These are phyloP conservation scores for Coemansia pectinata DNA, from an alignment of 192 early-diverging fungal genomes.

Conservation along the genomic window DNA sequence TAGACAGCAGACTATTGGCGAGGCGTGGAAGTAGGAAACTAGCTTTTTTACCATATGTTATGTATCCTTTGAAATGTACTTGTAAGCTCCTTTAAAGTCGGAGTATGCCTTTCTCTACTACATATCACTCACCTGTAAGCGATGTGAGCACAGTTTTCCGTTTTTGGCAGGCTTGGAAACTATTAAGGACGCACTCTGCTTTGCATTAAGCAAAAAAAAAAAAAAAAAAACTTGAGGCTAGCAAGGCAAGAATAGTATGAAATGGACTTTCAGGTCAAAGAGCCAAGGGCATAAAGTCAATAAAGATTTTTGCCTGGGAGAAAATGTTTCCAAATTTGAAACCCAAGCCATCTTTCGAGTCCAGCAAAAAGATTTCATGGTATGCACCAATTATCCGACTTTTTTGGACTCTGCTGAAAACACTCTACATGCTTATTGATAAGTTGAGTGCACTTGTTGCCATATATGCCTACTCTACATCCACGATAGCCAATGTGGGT, in stretches of 20 bases:
- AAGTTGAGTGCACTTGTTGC: neutral
- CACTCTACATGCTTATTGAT: neutral
- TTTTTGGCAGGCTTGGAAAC: neutral
- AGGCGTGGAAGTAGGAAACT: conserved; percentile 35
- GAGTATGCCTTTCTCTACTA: too few species aligned
- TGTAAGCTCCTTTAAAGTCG: too few species aligned
- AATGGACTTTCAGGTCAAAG: too few species aligned
- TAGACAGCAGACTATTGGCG: conserved; percentile 42
- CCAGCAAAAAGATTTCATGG: neutral
- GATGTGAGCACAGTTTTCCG: neutral
- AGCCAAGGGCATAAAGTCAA: neutral
- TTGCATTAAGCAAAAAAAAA: neutral
- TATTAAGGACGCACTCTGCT: neutral
- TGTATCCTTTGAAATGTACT: neutral
- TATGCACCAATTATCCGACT: neutral
- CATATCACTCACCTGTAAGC: too few species aligned
- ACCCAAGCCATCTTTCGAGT: neutral
- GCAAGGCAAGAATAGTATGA: too few species aligned
- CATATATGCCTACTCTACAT: neutral
- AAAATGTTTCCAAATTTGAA: neutral
- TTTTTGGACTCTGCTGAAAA: neutral
- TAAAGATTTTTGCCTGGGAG: neutral
- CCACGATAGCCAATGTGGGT: neutral
- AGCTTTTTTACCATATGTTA: neutral
- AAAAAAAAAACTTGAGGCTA: too few species aligned